phyloP scores from a whole-genome alignment of 2,329 filamentous ascomycete species.

The Aspergillus sclerotialis region DNA sequence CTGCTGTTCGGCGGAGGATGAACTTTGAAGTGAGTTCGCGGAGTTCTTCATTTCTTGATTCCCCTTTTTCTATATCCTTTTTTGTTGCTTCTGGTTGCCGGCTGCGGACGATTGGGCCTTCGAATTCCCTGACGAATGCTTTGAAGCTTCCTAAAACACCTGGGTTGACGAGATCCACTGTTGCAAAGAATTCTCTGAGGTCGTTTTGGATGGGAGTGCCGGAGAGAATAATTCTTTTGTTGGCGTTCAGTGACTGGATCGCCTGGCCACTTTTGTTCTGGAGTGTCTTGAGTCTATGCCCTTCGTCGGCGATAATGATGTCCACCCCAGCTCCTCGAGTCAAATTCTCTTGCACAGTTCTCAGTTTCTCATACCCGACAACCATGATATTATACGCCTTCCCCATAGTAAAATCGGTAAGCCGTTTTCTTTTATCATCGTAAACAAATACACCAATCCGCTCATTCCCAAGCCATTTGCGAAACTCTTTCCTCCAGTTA shows the following conservation, averaged over 20 bases:
- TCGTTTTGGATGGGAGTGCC: slow-evolving; percentile 65
- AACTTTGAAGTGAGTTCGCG: slow-evolving; percentile 55
- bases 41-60: slow-evolving; percentile 55
- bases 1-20: slow-evolving; percentile 59
- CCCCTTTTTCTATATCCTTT: slow-evolving; percentile 57
- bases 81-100: slow-evolving; percentile 56
- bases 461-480: slow-evolving; percentile 67
- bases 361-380: slow-evolving; percentile 65
- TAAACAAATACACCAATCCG: slow-evolving; percentile 62
- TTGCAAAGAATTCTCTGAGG: slow-evolving; percentile 59
- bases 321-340: slow-evolving; percentile 58
- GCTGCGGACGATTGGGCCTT: slow-evolving; percentile 57
- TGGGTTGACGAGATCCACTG: slow-evolving; percentile 64
- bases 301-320: slow-evolving; percentile 64
- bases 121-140: slow-evolving; percentile 58
- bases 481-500: slow-evolving; percentile 68
- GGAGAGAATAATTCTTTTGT: slow-evolving; percentile 56
- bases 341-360: slow-evolving; percentile 58
- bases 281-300: slow-evolving; percentile 60
- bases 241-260: slow-evolving; percentile 57
- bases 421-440: slow-evolving; percentile 51
- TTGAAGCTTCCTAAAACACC: slow-evolving; percentile 56
- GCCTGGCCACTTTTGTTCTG: slow-evolving; percentile 62
- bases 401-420: slow-evolving; percentile 63
- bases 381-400: slow-evolving; percentile 65